phyloP scores from a whole-genome alignment of 352 stramenopile genomes.

The Phytophthora pistaciae region DNA sequence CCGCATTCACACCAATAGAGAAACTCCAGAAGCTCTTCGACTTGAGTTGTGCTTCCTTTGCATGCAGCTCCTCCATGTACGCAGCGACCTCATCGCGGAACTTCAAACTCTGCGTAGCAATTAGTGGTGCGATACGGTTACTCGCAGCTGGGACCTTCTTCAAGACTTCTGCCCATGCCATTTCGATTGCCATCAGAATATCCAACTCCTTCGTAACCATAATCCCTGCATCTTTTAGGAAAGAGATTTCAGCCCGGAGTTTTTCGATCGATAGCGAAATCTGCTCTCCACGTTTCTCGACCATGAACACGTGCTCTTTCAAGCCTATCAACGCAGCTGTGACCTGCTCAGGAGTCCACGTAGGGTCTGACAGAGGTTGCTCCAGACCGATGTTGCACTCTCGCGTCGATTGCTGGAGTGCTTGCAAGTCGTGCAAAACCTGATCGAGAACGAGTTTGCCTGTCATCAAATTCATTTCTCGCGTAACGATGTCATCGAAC shows the following conservation, averaged over 20 bases:
- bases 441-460: constrained; percentile 84
- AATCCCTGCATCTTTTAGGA: constrained; percentile 71
- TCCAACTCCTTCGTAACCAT: constrained; percentile 65
- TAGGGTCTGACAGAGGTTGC: constrained; percentile 66
- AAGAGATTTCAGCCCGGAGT: constrained; percentile 69
- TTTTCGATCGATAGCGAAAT: constrained; percentile 75
- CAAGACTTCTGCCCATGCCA: constrained; percentile 70
- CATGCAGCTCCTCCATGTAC: constrained; percentile 86
- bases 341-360: constrained; percentile 66
- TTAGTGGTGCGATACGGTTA: constrained; percentile 70
- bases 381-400: constrained; percentile 81
- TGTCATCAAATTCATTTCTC: constrained; percentile 85
- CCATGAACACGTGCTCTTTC: constrained; percentile 83
- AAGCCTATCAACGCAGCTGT: constrained; percentile 74
- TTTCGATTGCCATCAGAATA: constrained; percentile 58
- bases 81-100: constrained; percentile 79
- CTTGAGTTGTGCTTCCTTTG: constrained; percentile 62
- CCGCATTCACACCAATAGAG: constrained; percentile 48
- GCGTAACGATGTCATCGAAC: constrained; percentile 82
- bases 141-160: constrained; percentile 73
- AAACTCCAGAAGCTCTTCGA: constrained; percentile 74
- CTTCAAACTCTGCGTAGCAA: constrained; percentile 66
- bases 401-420: constrained; percentile 64
- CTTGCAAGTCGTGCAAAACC: constrained; percentile 70
- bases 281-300: constrained; percentile 77